A percentile compares a stretch with the other conserved stretches of the same genome.
Evolutionary conservation across 176 grass and related monocot species (phyloP).

Genomic region (Cocos nucifera): DNA sequence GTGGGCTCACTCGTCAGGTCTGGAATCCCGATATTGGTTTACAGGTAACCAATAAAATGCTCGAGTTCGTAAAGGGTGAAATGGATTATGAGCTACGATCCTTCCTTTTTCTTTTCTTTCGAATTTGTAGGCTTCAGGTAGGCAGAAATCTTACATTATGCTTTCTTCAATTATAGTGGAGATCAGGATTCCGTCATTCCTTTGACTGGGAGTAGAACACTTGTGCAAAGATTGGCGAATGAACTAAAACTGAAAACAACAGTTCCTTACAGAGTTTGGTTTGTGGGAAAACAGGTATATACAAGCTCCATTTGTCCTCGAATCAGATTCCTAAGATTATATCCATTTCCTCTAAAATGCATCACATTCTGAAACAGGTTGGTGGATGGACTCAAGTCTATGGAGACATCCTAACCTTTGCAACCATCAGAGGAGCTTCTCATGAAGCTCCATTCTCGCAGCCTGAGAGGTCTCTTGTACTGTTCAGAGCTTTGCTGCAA

Average conservation of each 20-base stretch:
- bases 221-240: conserved; percentile 69
- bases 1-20: conserved; percentile 69
- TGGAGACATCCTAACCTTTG: conserved; percentile 62
- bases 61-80: too few species aligned
- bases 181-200: conserved; percentile 98
- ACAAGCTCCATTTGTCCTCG: not conserved
- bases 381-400: conserved; percentile 98
- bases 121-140: too few species aligned
- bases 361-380: conserved; percentile 31
- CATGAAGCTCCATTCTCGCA: conserved; percentile 98
- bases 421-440: conserved; percentile 86
- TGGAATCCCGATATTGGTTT: conserved; percentile 68
- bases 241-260: conserved; percentile 58
- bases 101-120: too few species aligned
- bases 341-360: too few species aligned
- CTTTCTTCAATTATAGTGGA: conserved; percentile 37
- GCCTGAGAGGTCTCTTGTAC: conserved; percentile 81
- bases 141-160: too few species aligned
- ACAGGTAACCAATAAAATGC: conserved; percentile 45
- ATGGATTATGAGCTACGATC: too few species aligned
- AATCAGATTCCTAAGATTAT: too few species aligned
- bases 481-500: conserved; percentile 71
- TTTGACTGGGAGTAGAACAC: conserved; percentile 74
- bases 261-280: conserved; percentile 81
- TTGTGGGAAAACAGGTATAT: conserved; percentile 78